These are phyloP conservation scores for Penicillium malachiteum DNA, from an alignment of 495 filamentous ascomycete genomes.

Conservation along the genomic window DNA sequence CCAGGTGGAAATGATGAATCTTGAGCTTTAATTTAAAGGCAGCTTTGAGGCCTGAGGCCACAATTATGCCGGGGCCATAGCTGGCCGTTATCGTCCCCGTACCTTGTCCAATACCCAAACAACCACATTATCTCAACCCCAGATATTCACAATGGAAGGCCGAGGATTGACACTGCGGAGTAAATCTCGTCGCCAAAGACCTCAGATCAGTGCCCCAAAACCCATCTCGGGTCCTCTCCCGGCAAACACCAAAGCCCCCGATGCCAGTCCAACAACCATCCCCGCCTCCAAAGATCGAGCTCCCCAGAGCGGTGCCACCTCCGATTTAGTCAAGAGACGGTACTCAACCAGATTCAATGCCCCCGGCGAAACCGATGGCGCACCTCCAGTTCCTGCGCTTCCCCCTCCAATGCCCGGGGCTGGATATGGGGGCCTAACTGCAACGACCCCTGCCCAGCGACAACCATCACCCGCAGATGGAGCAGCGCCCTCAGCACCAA, in stretches of 20 bases:
- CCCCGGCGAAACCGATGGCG: constrained; percentile 66
- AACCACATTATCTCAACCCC: constrained; percentile 9
- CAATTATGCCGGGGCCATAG: not conserved
- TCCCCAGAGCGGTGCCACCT: constrained; percentile 57
- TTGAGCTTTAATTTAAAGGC: no score
- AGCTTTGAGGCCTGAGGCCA: no score
- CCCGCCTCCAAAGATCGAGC: constrained; percentile 32
- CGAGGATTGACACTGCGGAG: constrained; percentile 86
- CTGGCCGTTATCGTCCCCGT: constrained; percentile 7
- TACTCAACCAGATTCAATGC: constrained; percentile 91
- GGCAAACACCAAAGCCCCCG: constrained; percentile 30
- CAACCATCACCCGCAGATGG: constrained; percentile 41
- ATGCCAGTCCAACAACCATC: constrained; percentile 22
- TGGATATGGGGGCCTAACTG: constrained; percentile 44
- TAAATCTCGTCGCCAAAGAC: constrained; percentile 70
- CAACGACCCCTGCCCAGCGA: constrained; percentile 38
- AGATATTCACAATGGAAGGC: constrained; percentile 41
- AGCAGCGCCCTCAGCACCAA: constrained; percentile 38
- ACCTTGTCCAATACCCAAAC: constrained; percentile 6
- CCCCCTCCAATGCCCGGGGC: constrained; percentile 45
- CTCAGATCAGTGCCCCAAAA: constrained; percentile 79
- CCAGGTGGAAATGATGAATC: no score
- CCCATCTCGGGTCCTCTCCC: constrained; percentile 70
- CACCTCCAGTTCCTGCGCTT: constrained; percentile 64
- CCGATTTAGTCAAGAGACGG: constrained; percentile 89